Evolutionary conservation across 768 basidiomycete genomes (phyloP).

Genomic region (Thelephora aurantiotincta): DNA sequence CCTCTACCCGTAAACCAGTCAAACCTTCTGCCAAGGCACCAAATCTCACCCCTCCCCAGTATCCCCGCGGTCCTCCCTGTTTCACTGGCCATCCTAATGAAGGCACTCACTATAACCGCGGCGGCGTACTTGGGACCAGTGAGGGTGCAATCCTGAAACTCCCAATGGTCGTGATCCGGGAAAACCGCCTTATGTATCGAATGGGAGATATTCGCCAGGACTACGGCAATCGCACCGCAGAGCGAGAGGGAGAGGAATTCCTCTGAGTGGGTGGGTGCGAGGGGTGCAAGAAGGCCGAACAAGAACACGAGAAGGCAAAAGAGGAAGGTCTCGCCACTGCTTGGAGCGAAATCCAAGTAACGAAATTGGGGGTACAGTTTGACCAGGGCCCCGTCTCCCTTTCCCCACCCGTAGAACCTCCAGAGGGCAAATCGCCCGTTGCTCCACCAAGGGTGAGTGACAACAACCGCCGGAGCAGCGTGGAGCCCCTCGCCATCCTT

Average conservation of each 20-base stretch:
- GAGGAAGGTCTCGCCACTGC: slow-evolving; percentile 32
- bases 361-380: slow-evolving; percentile 30
- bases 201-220: slow-evolving; percentile 29
- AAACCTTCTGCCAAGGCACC: slow-evolving; percentile 27
- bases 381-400: slow-evolving; percentile 39
- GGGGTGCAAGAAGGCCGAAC: background rate
- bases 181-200: slow-evolving; percentile 35
- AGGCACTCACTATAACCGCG: slow-evolving; percentile 33
- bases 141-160: slow-evolving; percentile 21
- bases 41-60: slow-evolving; percentile 27
- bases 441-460: slow-evolving; percentile 47
- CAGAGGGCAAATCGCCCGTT: slow-evolving; percentile 29
- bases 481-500: slow-evolving; percentile 25
- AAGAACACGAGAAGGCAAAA: slow-evolving; percentile 4
- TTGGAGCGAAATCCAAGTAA: slow-evolving; percentile 32
- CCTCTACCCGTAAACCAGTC: slow-evolving; percentile 38
- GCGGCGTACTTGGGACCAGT: slow-evolving; percentile 21
- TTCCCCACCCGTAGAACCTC: slow-evolving; percentile 45
- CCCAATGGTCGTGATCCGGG: slow-evolving; percentile 23
- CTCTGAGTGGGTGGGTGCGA: background rate
- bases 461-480: slow-evolving; percentile 32
- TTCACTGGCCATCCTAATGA: slow-evolving; percentile 39
- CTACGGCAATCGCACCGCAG: slow-evolving; percentile 15
- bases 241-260: background rate
- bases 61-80: slow-evolving; percentile 31